phyloP scores from a whole-genome alignment of 2,329 filamentous ascomycete species.

The Exutisphaerella laricina region DNA sequence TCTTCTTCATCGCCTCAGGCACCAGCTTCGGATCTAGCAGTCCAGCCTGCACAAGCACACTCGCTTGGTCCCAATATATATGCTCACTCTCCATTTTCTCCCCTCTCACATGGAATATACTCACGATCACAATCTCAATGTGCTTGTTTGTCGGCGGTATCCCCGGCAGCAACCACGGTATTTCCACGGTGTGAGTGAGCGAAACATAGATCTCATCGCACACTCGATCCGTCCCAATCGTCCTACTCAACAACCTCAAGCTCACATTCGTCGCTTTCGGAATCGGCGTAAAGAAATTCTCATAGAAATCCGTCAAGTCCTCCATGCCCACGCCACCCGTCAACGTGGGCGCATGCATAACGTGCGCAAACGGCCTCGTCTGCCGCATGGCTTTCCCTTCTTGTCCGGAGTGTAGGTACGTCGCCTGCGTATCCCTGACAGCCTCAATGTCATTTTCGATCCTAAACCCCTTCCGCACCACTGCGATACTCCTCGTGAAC shows the following conservation, averaged over 20 bases:
- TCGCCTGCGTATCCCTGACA: constrained; percentile 37
- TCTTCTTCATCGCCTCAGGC: constrained; percentile 41
- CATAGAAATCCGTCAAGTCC: constrained; percentile 50
- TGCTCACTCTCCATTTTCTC: constrained; percentile 53
- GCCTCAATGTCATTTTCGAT: constrained; percentile 44
- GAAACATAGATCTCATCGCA: constrained; percentile 56
- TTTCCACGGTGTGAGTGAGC: constrained; percentile 52
- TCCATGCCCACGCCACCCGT: constrained; percentile 41
- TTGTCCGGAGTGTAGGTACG: constrained; percentile 31
- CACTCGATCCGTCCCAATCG: constrained; percentile 53
- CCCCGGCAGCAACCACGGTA: constrained; percentile 56
- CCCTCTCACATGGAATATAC: constrained; percentile 50
- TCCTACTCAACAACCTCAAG: constrained; percentile 53
- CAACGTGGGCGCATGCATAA: constrained; percentile 43
- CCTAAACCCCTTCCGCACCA: constrained; percentile 56
- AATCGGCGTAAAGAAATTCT: constrained; percentile 50
- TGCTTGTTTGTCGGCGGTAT: constrained; percentile 52
- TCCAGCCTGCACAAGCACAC: constrained; percentile 54
- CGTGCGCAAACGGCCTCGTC: constrained; percentile 35
- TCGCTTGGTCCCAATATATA: constrained; percentile 59
- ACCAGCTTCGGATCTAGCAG: constrained; percentile 53
- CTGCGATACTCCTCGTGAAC: constrained; percentile 59
- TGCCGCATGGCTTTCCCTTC: constrained; percentile 36
- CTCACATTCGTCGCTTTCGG: constrained; percentile 43
- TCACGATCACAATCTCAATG: constrained; percentile 52